Evolutionary conservation across 2,329 filamentous ascomycete genomes (phyloP), one percentile per base, ranked within the genome.

Genomic region (Cyphellophora attinorum): DNA sequence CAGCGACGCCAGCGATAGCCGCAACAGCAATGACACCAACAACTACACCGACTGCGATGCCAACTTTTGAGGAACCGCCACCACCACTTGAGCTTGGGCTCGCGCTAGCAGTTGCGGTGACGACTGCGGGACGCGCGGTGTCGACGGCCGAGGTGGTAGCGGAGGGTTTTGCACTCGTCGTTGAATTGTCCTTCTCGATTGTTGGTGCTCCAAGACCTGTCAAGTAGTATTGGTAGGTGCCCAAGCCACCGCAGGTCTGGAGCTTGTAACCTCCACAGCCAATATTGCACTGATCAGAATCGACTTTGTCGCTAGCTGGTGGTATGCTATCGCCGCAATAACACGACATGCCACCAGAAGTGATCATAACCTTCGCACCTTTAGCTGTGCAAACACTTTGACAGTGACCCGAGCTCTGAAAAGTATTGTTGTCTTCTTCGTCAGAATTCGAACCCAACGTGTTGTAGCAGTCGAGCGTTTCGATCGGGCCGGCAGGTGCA

Each of bases 11-110:
- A 10, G 74, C 64, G 12, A 83, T 67, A 11, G 69, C 81, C 34
- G 67, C 72, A 4, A 86, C 52, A 2, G 64, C 82, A 2, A 93
- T 65, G 2, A 94, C 75, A 39, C 84, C 86, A 6, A 91, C 82
- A 2, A 95, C 88, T 2, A 85, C 83, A 40, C 89, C 89, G 6
- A 79, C 89, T 12, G 82, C 86, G 47, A 96, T 88, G 31, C 81
- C 85, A 25, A 77, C 82, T n/a, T 76, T 82, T 54, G 80, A 88
- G n/a, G 78, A 65, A 6, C 67, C 62, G 34, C 59, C 49, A 10
- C 53, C 46, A 13, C 55, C 53, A 12, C 48, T 47, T 28, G 31
- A 43, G 19, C 35, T 23, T 35, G 39, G 34, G 2, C 37, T 23
- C 13, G 50, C 40, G 2, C 42, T 52, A 3, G 57, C 47, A 1